Percentiles rank a stretch among this genome's conserved stretches.
phyloP scores from a whole-genome alignment of 352 stramenopile genomes.

The Elongisporangium anandrum region DNA sequence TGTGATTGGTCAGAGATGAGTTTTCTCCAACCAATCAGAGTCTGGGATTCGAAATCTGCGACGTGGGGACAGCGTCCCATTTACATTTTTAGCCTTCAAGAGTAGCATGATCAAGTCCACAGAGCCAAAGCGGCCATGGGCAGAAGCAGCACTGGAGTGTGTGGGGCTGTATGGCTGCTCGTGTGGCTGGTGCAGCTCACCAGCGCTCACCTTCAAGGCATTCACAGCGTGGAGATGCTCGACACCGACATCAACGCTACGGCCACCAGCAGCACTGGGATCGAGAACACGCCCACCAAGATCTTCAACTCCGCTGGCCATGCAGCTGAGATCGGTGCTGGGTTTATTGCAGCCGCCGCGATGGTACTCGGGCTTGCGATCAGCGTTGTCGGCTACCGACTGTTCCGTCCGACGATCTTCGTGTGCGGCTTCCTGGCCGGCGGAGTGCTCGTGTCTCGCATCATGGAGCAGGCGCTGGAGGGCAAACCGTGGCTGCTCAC shows the following conservation, averaged over 20 bases:
- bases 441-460: constrained; percentile 37
- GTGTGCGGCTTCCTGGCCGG: constrained; percentile 53
- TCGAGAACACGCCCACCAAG: constrained; percentile 14
- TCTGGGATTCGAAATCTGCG: background rate
- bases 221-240: constrained; percentile 4
- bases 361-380: constrained; percentile 45
- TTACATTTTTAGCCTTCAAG: background rate
- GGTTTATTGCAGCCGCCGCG: constrained; percentile 29
- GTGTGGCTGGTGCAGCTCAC: background rate
- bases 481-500: constrained; percentile 48
- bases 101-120: too few species aligned
- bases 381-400: constrained; percentile 39
- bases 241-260: constrained; percentile 5
- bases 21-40: background rate
- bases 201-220: background rate
- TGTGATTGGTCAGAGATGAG: background rate
- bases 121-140: background rate
- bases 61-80: background rate
- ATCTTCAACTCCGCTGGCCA: constrained; percentile 27
- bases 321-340: constrained; percentile 27
- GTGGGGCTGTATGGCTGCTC: background rate
- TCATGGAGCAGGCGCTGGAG: constrained; percentile 49
- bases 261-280: constrained; percentile 13
- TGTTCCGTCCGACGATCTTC: constrained; percentile 62
- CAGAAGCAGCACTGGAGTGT: background rate